Evolutionary conservation across 2,329 filamentous ascomycete genomes (phyloP), one percentile per base, ranked within the genome.

Genomic region (Didymellaceae sp.): DNA sequence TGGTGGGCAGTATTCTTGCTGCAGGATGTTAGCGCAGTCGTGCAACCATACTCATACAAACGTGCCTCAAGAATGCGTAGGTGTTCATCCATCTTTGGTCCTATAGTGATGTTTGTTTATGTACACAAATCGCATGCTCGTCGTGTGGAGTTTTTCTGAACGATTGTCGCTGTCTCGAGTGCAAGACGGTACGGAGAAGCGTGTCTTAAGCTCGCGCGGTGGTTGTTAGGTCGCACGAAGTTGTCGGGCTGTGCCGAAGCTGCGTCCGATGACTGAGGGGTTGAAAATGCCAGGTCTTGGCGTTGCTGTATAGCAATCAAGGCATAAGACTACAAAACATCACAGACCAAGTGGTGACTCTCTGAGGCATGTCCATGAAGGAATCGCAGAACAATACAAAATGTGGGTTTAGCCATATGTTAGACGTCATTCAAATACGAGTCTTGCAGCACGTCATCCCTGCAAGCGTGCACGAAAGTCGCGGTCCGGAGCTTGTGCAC

Each of bases 1-100:
- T 14, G 87, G 82, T 18, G 88, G 83, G 67, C 86, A 86, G 66
- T 90, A 93, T 57, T 87, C 84, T 54, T 85, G 80, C 86, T 92
- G 31, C 31, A 38, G 38, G 2, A 24, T 21, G 43, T 61, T 40
- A 65, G 59, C 41, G 13, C 55, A 31, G 32, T 42, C 28, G 54
- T 48, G 42, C 50, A 22, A 59, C 45, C 14, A 17, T 10, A 8
- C 22, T 24, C 24, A 11, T 13, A 13, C 10, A 5, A 7, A 28
- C 37, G 43, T 33, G 45, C 70, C 59, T 72, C 68, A 49, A 72
- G 63, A 39, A 62, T 58, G 41, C 56, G 56, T n/a, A 71, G 43
- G 37, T 68, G 60, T 35, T 72, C 69, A 72, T 57, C 70, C 70
- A 72, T 73, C 57, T 62, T 71, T 60, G 14, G 55, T 61, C 35